A percentile compares a stretch with the other conserved stretches of the same genome.
phyloP scores from a whole-genome alignment of 768 basidiomycete species.

The Agaricus subrufescens region DNA sequence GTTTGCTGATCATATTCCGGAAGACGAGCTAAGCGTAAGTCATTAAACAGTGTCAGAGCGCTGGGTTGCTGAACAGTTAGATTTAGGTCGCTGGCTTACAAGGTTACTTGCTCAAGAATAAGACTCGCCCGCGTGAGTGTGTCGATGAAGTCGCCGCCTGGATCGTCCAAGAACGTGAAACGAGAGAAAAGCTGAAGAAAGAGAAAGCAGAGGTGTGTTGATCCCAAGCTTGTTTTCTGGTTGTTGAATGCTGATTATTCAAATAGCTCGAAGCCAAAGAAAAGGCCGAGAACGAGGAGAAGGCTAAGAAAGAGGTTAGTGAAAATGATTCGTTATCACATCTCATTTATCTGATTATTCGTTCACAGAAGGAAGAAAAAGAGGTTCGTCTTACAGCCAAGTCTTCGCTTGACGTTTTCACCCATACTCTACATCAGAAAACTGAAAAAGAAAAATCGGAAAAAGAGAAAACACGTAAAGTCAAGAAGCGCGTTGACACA shows the following conservation, averaged over 20 bases:
- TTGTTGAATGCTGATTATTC: constrained; percentile 15
- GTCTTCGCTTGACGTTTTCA: background rate
- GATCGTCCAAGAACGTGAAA: constrained; percentile 78
- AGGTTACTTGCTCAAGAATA: constrained; percentile 85
- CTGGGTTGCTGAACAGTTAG: background rate
- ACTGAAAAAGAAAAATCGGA: constrained; percentile 32
- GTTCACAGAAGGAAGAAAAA: constrained; percentile 15
- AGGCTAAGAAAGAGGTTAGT: constrained; percentile 49
- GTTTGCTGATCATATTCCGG: constrained; percentile 80
- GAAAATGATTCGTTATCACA: constrained; percentile 6
- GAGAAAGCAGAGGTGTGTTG: constrained; percentile 56
- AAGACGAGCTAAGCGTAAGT: constrained; percentile 81
- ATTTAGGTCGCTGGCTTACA: constrained; percentile 75
- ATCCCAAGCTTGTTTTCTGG: constrained; percentile 1
- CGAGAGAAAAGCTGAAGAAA: constrained; percentile 78
- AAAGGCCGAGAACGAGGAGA: constrained; percentile 71
- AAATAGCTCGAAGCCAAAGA: constrained; percentile 74
- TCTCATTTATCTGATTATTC: background rate
- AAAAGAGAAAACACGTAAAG: constrained; percentile 24
- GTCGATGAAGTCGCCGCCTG: constrained; percentile 78
- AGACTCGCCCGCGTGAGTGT: constrained; percentile 83
- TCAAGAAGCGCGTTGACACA: constrained; percentile 36
- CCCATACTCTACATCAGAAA: constrained; percentile 34
- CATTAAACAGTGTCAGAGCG: background rate
- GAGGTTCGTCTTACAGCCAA: constrained; percentile 26